These are phyloP conservation scores for Syncephalastrum contaminatum DNA, from an alignment of 371 early-diverging fungal species.

Conservation along the genomic window DNA sequence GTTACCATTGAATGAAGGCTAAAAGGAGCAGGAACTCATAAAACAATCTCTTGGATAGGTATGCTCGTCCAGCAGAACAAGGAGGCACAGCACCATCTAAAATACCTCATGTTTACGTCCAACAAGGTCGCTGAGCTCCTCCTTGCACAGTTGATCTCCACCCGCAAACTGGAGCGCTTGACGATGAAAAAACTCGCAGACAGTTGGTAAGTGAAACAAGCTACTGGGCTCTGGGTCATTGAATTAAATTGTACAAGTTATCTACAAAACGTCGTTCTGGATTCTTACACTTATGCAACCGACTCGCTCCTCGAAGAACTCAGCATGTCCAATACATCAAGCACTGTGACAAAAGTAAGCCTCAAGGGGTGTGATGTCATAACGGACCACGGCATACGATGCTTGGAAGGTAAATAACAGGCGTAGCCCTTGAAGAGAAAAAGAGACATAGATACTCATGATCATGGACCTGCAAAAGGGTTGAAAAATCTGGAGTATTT, in stretches of 20 bases:
- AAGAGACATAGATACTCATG: too few relatives aligned
- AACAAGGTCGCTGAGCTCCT: conserved; percentile 28
- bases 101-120: conserved; percentile 17
- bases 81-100: conserved; percentile 14
- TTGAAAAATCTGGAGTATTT: conserved; percentile 33
- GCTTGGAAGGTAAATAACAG: conserved; percentile 28
- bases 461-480: conserved; percentile 12
- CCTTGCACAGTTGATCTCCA: conserved; percentile 18
- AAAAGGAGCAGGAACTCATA: neutral
- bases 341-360: conserved; percentile 20
- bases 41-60: conserved; percentile 6
- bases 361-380: conserved; percentile 42
- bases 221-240: neutral
- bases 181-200: conserved; percentile 26
- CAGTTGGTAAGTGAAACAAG: conserved; percentile 26
- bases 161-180: conserved; percentile 27
- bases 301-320: conserved; percentile 39
- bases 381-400: conserved; percentile 35
- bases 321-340: conserved; percentile 25
- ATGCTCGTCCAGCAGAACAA: conserved; percentile 25
- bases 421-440: neutral
- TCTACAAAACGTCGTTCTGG: conserved; percentile 30
- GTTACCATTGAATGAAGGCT: neutral
- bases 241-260: conserved; percentile 17
- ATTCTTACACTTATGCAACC: conserved; percentile 40